Percentiles rank a stretch among this genome's conserved stretches.
Conservation (phyloP, 1,139 yeast species). For the Scheffersomyces lignicola region DNA sequence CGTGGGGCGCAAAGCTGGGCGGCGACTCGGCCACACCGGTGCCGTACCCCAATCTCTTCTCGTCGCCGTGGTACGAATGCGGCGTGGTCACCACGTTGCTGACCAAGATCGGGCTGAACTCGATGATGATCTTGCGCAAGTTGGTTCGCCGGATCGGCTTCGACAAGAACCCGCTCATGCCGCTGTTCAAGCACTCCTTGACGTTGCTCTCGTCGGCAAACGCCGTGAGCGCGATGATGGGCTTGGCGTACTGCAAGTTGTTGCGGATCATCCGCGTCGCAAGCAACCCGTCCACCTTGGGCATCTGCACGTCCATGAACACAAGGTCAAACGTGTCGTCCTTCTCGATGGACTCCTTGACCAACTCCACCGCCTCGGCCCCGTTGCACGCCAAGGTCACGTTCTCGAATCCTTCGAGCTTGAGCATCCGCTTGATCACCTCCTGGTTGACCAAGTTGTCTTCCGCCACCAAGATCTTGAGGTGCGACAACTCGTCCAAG, state of each 20-base stretch:
- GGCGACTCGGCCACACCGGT: no score
- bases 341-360: conserved; percentile 48
- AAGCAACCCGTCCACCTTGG: conserved; percentile 79
- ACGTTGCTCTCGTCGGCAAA: conserved; percentile 88
- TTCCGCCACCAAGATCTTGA: conserved; percentile 83
- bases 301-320: conserved; percentile 98
- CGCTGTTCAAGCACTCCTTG: conserved; percentile 72
- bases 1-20: no score
- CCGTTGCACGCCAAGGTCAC: conserved; percentile 86
- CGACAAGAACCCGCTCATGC: conserved; percentile 85
- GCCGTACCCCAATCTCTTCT: conserved; percentile 1
- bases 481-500: conserved; percentile 32
- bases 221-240: conserved; percentile 92
- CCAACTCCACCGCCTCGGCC: conserved; percentile 74
- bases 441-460: conserved; percentile 91
- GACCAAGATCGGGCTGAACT: conserved; percentile 39
- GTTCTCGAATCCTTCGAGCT: conserved; percentile 70
- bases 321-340: conserved; percentile 61
- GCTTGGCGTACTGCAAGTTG: conserved; percentile 62
- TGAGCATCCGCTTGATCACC: conserved; percentile 82
- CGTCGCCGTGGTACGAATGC: conserved; percentile 16
- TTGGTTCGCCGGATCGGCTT: conserved; percentile 81
- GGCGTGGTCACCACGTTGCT: conserved; percentile 32
- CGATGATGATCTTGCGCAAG: conserved; percentile 52
- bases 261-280: conserved; percentile 76